Percentiles rank a stretch among this genome's conserved stretches.
Conservation (phyloP, 1,284 basidiomycete genomes). For the Malassezia yamatoensis region DNA sequence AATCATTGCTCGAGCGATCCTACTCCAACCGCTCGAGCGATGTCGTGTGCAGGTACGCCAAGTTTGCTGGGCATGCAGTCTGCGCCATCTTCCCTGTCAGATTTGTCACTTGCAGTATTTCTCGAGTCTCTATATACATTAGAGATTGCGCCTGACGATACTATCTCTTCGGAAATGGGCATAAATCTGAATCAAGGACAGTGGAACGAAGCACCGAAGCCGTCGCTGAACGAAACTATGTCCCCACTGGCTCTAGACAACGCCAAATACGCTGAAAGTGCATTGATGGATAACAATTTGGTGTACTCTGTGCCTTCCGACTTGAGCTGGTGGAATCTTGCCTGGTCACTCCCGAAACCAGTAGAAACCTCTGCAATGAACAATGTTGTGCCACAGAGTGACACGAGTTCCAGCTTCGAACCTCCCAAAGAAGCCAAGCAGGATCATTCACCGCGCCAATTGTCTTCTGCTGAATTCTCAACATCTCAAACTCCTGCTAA, state of each 20-base stretch:
- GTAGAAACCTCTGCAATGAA: neutral
- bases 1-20: neutral
- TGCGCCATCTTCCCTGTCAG: slow-evolving; percentile 7
- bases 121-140: slow-evolving; percentile 43
- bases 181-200: neutral
- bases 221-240: neutral
- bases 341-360: slow-evolving; percentile 12
- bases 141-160: slow-evolving; percentile 36
- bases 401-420: neutral
- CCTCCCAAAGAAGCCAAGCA: neutral
- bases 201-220: neutral
- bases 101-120: slow-evolving; percentile 41
- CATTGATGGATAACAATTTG: slow-evolving; percentile 29
- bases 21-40: neutral
- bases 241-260: too few relatives aligned
- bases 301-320: slow-evolving; percentile 44
- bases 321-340: slow-evolving; percentile 44
- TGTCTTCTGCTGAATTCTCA: neutral
- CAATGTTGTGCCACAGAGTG: neutral
- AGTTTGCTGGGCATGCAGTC: neutral
- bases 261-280: slow-evolving; percentile 9
- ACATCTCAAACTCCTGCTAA: neutral
- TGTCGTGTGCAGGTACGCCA: neutral
- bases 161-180: slow-evolving; percentile 11
- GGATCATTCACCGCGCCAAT: neutral